A percentile compares a stretch with the other conserved stretches of the same genome.
These are phyloP conservation scores for Xerocomus subilludens DNA, from an alignment of 1,284 basidiomycete genomes.

Conservation along the genomic window DNA sequence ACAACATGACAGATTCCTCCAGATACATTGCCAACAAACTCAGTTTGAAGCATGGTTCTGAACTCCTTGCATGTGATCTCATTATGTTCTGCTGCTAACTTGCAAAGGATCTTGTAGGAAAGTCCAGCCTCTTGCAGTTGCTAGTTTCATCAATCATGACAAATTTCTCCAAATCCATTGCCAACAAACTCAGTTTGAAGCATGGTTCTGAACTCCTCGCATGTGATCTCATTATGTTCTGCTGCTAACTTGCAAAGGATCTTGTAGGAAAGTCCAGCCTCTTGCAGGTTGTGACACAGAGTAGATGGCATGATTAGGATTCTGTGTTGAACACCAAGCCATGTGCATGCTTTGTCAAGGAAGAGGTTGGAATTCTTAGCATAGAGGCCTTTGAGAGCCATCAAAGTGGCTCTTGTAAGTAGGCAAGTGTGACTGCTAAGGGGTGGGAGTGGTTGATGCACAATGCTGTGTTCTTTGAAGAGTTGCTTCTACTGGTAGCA, in stretches of 20 bases:
- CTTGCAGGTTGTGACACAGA: slow-evolving; percentile 2
- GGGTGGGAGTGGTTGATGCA: not conserved
- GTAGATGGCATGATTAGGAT: not conserved
- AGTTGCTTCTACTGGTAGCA: not conserved
- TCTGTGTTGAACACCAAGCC: slow-evolving; percentile 2
- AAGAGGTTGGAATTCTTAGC: not conserved
- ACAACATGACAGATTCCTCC: too few species aligned
- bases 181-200: too few species aligned
- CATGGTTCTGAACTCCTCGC: too few species aligned
- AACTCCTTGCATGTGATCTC: too few species aligned
- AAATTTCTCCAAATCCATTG: too few species aligned
- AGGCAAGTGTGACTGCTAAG: not conserved
- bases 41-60: too few species aligned
- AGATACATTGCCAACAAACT: too few species aligned
- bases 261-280: slow-evolving; percentile 1
- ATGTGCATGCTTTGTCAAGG: slow-evolving; percentile 2
- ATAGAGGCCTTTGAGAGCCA: not conserved
- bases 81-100: too few species aligned
- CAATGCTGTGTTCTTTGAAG: not conserved
- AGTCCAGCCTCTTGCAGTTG: not conserved
- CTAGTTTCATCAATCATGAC: too few species aligned
- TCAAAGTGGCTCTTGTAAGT: not conserved
- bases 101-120: too few species aligned
- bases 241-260: too few species aligned
- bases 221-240: too few species aligned